A percentile compares a stretch with the other conserved stretches of the same genome.
These are phyloP conservation scores for Coelastrella sp. DNA, from an alignment of 139 green algal species.

Conservation along the genomic window DNA sequence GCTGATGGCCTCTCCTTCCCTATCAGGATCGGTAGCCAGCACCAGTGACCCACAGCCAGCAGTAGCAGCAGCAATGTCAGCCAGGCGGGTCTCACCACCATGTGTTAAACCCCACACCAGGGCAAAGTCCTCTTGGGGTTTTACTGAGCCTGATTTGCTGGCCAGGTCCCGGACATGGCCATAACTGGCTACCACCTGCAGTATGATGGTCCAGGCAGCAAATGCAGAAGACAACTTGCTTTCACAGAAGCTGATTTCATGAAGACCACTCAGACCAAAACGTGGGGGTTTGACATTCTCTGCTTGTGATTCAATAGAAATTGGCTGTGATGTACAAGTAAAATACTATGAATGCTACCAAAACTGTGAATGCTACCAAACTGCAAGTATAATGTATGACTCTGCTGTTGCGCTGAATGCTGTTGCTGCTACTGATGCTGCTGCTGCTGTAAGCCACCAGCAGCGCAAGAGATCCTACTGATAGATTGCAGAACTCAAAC, in stretches of 20 bases:
- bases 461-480: too few species aligned
- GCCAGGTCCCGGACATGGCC: constrained; percentile 93
- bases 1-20: constrained; percentile 96
- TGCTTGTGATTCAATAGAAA: too few species aligned
- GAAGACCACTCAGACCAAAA: too few species aligned
- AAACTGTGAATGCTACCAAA: too few species aligned
- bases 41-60: constrained; percentile 53
- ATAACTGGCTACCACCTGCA: constrained; percentile 89
- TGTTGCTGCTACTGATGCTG: not conserved
- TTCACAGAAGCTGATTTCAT: too few species aligned
- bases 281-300: too few species aligned
- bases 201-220: not conserved
- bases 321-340: too few species aligned
- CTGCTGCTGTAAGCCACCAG: not conserved
- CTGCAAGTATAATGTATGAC: too few species aligned
- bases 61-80: constrained; percentile 51
- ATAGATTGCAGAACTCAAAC: too few species aligned
- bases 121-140: constrained; percentile 64
- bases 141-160: constrained; percentile 70
- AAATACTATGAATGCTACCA: too few species aligned
- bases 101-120: constrained; percentile 65
- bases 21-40: constrained; percentile 95
- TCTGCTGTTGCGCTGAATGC: constrained; percentile 17
- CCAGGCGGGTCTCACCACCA: constrained; percentile 40
- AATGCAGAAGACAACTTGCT: too few species aligned